A percentile compares a stretch with the other conserved stretches of the same genome.
phyloP scores from a whole-genome alignment of 495 filamentous ascomycete genomes.

The Aspergillus nanangensis region DNA sequence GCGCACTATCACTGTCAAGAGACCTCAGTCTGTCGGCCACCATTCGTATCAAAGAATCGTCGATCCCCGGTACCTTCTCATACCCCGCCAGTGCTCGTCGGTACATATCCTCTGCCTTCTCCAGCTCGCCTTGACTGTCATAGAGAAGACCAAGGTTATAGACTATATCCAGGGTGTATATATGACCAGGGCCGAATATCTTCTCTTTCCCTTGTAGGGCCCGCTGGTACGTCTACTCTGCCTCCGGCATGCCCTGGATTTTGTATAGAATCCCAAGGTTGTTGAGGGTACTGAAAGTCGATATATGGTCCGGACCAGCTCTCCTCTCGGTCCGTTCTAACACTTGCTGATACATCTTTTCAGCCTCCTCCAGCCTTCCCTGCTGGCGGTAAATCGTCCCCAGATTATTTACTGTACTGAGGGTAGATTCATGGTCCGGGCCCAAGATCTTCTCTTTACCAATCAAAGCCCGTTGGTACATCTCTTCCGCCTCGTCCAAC shows the following conservation, averaged over 20 bases:
- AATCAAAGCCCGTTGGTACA: slow-evolving; percentile 30
- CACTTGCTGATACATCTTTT: no score
- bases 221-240: slow-evolving; percentile 32
- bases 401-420: slow-evolving; percentile 18
- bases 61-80: slow-evolving; percentile 26
- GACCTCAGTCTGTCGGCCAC: no score
- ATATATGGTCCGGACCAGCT: no score
- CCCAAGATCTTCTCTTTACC: slow-evolving; percentile 24
- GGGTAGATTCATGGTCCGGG: slow-evolving; percentile 27
- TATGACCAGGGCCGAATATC: slow-evolving; percentile 28
- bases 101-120: slow-evolving; percentile 33
- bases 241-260: slow-evolving; percentile 33
- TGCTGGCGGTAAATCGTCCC: no score
- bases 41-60: no score
- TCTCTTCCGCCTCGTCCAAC: slow-evolving; percentile 28
- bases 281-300: no score
- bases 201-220: slow-evolving; percentile 26
- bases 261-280: slow-evolving; percentile 32
- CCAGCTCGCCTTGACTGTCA: slow-evolving; percentile 22
- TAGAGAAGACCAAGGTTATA: slow-evolving; percentile 29
- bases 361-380: no score
- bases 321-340: no score
- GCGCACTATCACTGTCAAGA: no score
- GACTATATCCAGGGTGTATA: slow-evolving; percentile 29
- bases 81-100: slow-evolving; percentile 20